These are phyloP conservation scores for Penicillium italicum DNA, from an alignment of 2,329 filamentous ascomycete species.

Conservation along the genomic window DNA sequence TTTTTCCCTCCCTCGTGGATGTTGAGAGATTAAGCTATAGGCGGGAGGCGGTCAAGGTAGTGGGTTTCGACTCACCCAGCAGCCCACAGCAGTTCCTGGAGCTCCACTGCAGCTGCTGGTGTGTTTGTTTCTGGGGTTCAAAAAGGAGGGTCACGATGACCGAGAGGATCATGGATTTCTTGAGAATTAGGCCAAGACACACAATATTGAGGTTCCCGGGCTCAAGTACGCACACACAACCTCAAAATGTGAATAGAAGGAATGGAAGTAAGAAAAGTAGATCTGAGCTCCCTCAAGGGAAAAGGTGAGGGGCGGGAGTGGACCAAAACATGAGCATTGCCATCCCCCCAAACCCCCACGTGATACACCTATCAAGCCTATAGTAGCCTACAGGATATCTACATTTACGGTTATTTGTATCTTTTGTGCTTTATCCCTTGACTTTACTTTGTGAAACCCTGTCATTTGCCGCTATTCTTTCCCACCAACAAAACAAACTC, in stretches of 20 bases:
- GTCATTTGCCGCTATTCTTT: neutral
- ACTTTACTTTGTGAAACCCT: neutral
- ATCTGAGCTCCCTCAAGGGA: constrained; percentile 12
- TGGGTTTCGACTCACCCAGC: constrained; percentile 22
- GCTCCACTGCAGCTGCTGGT: constrained; percentile 25
- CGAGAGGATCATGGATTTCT: neutral
- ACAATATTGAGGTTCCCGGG: neutral
- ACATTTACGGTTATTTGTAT: neutral
- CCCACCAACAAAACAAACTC: neutral
- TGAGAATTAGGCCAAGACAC: neutral
- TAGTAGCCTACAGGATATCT: neutral
- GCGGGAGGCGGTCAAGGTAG: constrained; percentile 24
- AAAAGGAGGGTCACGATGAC: constrained; percentile 10
- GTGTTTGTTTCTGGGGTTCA: constrained; percentile 14
- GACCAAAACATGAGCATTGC: constrained; percentile 21
- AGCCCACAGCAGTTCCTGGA: constrained; percentile 19
- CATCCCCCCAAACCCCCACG: constrained; percentile 18
- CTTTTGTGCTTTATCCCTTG: neutral
- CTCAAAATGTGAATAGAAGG: neutral
- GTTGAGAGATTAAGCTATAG: constrained; percentile 15
- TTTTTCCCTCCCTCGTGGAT: constrained; percentile 12
- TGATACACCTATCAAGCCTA: constrained; percentile 16
- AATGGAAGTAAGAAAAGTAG: neutral
- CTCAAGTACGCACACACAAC: neutral
- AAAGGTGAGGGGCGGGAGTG: constrained; percentile 20